Conservation (phyloP, 805 yeast genomes). For the Candida sakaeoensis region DNA sequence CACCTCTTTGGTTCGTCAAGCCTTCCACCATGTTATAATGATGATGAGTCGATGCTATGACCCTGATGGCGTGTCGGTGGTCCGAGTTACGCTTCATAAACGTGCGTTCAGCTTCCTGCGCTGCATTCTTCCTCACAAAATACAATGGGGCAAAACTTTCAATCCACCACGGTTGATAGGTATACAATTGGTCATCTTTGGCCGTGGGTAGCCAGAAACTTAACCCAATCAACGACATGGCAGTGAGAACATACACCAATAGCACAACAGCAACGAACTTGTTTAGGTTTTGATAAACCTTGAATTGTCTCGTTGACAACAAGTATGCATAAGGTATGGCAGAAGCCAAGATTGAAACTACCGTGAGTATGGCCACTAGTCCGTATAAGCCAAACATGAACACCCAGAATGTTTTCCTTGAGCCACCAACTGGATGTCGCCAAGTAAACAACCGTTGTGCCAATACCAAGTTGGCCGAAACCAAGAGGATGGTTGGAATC, state of each 20-base stretch:
- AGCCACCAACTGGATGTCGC: slow-evolving; percentile 72
- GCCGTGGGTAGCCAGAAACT: slow-evolving; percentile 56
- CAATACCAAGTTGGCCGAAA: slow-evolving; percentile 55
- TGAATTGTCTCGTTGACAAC: slow-evolving; percentile 31
- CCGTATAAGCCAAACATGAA: slow-evolving; percentile 48
- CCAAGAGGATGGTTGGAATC: slow-evolving; percentile 52
- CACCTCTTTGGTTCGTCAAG: slow-evolving; percentile 36
- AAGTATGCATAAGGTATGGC: slow-evolving; percentile 58
- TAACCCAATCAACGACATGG: slow-evolving; percentile 44
- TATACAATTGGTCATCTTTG: slow-evolving; percentile 46
- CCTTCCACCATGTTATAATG: slow-evolving; percentile 31
- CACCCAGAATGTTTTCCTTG: slow-evolving; percentile 45
- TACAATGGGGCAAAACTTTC: slow-evolving; percentile 56
- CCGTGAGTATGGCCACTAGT: slow-evolving; percentile 51
- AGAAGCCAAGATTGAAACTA: slow-evolving; percentile 62
- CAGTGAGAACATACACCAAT: slow-evolving; percentile 47
- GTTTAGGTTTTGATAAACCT: slow-evolving; percentile 48
- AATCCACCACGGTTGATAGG: slow-evolving; percentile 79
- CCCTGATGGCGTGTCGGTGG: slow-evolving; percentile 50
- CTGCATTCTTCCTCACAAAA: slow-evolving; percentile 53
- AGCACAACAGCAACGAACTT: slow-evolving; percentile 24
- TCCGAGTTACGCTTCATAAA: slow-evolving; percentile 46
- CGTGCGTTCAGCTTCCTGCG: slow-evolving; percentile 42
- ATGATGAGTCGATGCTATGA: slow-evolving; percentile 56
- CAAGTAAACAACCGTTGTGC: slow-evolving; percentile 74